phyloP scores from a whole-genome alignment of 2,329 filamentous ascomycete species.

The Colletotrichum sp. region DNA sequence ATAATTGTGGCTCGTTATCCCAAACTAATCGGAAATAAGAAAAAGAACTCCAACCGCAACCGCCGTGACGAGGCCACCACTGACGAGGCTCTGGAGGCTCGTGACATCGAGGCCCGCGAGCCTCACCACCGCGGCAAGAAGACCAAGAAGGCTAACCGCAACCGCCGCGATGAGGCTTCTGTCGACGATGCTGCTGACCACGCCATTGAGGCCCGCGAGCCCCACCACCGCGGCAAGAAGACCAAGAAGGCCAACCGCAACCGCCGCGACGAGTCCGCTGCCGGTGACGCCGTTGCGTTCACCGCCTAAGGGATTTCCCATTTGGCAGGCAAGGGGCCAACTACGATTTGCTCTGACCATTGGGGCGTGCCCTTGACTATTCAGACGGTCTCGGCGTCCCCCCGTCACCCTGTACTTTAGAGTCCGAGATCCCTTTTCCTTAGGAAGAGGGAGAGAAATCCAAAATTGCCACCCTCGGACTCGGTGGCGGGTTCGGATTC shows the following conservation, averaged over 20 bases:
- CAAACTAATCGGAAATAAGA: too few species aligned
- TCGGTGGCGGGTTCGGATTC: background rate
- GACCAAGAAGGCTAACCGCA: conserved; percentile 17
- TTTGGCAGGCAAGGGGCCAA: background rate
- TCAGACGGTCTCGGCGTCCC: background rate
- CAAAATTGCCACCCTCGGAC: background rate
- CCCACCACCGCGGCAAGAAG: conserved; percentile 21
- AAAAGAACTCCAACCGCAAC: too few species aligned
- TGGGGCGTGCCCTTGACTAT: background rate
- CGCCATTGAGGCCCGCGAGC: conserved; percentile 22
- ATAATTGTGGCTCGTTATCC: too few species aligned
- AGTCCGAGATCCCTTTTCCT: background rate
- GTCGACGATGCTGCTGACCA: background rate
- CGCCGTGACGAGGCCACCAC: background rate
- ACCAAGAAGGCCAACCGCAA: conserved; percentile 4
- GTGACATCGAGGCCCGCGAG: conserved; percentile 23
- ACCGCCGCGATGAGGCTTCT: background rate
- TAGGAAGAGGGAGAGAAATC: background rate
- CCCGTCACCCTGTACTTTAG: background rate
- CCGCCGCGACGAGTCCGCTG: background rate
- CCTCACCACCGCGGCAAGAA: conserved; percentile 21
- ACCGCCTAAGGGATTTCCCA: background rate
- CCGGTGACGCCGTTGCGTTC: conserved; percentile 1
- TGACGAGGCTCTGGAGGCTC: conserved; percentile 10
- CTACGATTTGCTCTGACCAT: background rate